A percentile compares a stretch with the other conserved stretches of the same genome.
Conservation (phyloP, 495 filamentous ascomycete species). For the Pyrenopolyporus hunteri region DNA sequence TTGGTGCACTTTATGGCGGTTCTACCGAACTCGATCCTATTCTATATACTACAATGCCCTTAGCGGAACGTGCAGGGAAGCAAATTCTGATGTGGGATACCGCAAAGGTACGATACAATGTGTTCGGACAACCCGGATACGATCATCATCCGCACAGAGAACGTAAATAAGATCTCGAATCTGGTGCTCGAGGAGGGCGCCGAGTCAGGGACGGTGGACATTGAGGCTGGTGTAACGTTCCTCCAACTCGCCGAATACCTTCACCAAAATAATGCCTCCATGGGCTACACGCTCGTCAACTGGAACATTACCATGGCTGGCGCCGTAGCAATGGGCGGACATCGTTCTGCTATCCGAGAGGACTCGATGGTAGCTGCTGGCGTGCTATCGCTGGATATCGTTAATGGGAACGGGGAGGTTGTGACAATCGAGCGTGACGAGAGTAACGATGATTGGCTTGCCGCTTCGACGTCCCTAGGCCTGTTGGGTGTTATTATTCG, state of each 20-base stretch:
- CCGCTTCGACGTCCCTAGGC: constrained; percentile 55
- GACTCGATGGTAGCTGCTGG: constrained; percentile 59
- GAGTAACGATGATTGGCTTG: constrained; percentile 53
- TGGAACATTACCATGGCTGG: constrained; percentile 61
- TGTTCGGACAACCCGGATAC: constrained; percentile 51
- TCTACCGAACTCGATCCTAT: background rate
- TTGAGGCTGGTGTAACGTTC: constrained; percentile 58
- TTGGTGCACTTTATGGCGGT: background rate
- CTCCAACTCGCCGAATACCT: constrained; percentile 58
- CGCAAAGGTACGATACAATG: constrained; percentile 54
- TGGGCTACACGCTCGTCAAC: constrained; percentile 57
- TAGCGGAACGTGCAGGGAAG: background rate
- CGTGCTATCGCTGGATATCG: constrained; percentile 54
- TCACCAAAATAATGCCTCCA: constrained; percentile 49
- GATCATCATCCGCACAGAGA: constrained; percentile 54
- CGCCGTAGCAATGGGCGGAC: constrained; percentile 57
- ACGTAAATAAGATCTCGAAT: constrained; percentile 49
- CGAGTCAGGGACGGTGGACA: constrained; percentile 49
- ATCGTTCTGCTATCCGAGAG: constrained; percentile 53
- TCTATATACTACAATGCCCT: background rate
- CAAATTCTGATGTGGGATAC: background rate
- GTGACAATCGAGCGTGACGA: constrained; percentile 49
- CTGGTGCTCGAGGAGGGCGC: constrained; percentile 45
- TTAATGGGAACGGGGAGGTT: constrained; percentile 52
- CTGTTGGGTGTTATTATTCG: constrained; percentile 53